Evolutionary conservation across 352 stramenopile species (phyloP).

Genomic region (Thalassiosira mediterranea): DNA sequence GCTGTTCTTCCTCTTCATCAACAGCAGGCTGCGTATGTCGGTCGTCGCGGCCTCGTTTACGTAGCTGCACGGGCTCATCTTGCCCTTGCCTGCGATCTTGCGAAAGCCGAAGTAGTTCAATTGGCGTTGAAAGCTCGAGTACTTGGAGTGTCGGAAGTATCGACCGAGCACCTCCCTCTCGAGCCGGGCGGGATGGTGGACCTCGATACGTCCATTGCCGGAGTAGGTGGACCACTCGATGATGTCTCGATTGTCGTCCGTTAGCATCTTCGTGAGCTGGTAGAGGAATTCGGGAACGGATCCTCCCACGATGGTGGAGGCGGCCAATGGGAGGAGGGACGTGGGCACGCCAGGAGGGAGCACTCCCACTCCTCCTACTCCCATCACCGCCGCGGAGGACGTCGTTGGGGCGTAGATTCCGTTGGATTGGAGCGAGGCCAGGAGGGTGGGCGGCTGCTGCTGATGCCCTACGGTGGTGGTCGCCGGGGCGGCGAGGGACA

Average conservation of each 20-base stretch:
- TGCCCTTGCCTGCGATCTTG: slow-evolving; percentile 84
- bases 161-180: slow-evolving; percentile 74
- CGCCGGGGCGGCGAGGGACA: too few species aligned
- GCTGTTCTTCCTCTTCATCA: slow-evolving; percentile 69
- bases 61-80: slow-evolving; percentile 85
- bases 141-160: slow-evolving; percentile 85
- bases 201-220: slow-evolving; percentile 67
- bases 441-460: background rate
- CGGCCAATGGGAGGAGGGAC: background rate
- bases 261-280: slow-evolving; percentile 84
- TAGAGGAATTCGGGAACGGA: slow-evolving; percentile 78
- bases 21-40: slow-evolving; percentile 77
- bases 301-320: slow-evolving; percentile 18
- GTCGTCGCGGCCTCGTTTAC: slow-evolving; percentile 77
- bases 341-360: background rate
- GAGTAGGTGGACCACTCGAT: slow-evolving; percentile 70
- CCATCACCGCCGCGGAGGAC: background rate
- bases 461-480: background rate
- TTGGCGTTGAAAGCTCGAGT: slow-evolving; percentile 82
- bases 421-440: background rate
- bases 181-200: slow-evolving; percentile 76
- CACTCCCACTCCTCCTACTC: background rate
- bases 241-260: slow-evolving; percentile 77
- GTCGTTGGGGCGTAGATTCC: background rate
- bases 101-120: slow-evolving; percentile 85